These are phyloP conservation scores for Colletotrichum sp. DNA, from an alignment of 2,329 filamentous ascomycete genomes.

Conservation along the genomic window DNA sequence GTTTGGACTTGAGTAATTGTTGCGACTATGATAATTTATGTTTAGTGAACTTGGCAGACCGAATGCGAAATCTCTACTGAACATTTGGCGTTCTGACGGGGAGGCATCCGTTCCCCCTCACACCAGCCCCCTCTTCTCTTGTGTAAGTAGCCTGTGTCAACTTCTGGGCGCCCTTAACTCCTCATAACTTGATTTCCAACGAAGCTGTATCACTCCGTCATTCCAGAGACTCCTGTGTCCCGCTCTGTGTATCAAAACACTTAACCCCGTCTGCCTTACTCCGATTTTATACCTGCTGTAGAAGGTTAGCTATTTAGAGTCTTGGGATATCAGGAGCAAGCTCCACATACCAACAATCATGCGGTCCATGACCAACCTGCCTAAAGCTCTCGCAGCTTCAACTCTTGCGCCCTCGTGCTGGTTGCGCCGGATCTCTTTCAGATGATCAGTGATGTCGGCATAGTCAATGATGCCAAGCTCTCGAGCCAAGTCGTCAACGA, in stretches of 20 bases:
- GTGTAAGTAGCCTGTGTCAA: accelerated
- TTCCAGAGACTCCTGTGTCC: background rate
- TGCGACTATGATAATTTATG: background rate
- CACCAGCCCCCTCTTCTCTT: accelerated
- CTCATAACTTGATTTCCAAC: background rate
- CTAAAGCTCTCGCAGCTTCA: accelerated
- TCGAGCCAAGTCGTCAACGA: accelerated
- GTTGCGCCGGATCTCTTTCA: background rate
- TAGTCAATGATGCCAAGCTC: background rate
- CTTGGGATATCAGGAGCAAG: accelerated
- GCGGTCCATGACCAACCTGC: accelerated
- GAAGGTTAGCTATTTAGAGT: background rate
- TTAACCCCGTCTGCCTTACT: background rate
- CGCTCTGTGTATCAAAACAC: background rate
- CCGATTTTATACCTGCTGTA: background rate
- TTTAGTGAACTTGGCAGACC: background rate
- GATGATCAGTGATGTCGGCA: background rate
- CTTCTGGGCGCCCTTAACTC: background rate
- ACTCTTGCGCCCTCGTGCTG: background rate
- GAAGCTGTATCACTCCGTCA: background rate
- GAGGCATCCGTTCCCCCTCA: accelerated
- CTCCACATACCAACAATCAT: background rate
- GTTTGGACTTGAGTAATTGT: background rate
- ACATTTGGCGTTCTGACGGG: background rate
- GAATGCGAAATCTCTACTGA: background rate